A percentile compares a stretch with the other conserved stretches of the same genome.
Evolutionary conservation across 2,329 filamentous ascomycete genomes (phyloP).

Genomic region (Diaporthe destruens): DNA sequence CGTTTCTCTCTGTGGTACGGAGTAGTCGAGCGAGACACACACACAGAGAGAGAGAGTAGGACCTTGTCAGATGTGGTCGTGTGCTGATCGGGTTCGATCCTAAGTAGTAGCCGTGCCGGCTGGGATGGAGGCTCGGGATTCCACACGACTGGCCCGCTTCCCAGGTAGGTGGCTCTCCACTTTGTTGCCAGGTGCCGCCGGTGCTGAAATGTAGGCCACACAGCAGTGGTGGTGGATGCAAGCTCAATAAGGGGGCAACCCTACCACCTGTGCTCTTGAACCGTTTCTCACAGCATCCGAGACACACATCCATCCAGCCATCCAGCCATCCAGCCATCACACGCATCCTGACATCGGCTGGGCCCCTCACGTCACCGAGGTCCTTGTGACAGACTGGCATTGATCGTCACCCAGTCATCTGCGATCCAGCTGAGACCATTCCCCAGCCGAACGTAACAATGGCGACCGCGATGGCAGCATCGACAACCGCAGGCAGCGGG

Average conservation of each 20-base stretch:
- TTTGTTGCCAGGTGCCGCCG: slow-evolving; percentile 20
- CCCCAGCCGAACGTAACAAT: slow-evolving; percentile 10
- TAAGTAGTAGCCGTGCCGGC: slow-evolving; percentile 35
- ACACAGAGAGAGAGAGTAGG: background rate
- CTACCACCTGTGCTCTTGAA: slow-evolving; percentile 25
- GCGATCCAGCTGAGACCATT: slow-evolving; percentile 16
- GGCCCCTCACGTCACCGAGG: slow-evolving; percentile 30
- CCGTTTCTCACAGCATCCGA: slow-evolving; percentile 18
- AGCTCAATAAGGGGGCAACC: slow-evolving; percentile 26
- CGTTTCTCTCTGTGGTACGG: background rate
- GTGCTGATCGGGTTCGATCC: slow-evolving; percentile 34
- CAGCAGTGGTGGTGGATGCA: slow-evolving; percentile 29
- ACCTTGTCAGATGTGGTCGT: slow-evolving; percentile 24
- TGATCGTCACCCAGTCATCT: slow-evolving; percentile 14
- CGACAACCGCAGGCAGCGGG: background rate
- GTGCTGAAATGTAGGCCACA: slow-evolving; percentile 9
- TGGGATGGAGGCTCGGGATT: slow-evolving; percentile 34
- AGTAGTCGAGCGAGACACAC: slow-evolving; percentile 18
- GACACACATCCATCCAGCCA: slow-evolving; percentile 35
- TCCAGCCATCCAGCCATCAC: slow-evolving; percentile 3
- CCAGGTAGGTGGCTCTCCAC: slow-evolving; percentile 7
- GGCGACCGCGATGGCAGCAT: background rate
- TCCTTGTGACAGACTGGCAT: slow-evolving; percentile 20
- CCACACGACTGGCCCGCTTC: slow-evolving; percentile 32
- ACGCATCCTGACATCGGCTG: slow-evolving; percentile 20